These are phyloP conservation scores for Hyphodiscus sp. DNA, from an alignment of 2,329 filamentous ascomycete genomes.

Conservation along the genomic window DNA sequence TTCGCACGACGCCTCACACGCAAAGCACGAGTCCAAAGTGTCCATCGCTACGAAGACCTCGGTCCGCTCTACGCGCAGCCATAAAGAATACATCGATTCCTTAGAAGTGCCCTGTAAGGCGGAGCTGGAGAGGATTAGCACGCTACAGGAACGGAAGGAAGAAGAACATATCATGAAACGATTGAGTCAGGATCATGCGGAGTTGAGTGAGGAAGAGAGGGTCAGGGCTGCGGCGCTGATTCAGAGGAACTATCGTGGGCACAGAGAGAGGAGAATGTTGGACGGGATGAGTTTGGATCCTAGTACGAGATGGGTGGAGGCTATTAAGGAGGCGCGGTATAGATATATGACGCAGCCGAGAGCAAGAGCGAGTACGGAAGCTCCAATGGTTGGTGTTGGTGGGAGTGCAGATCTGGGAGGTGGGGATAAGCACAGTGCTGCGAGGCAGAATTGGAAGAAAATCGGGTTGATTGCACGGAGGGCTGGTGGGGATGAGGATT, in stretches of 20 bases:
- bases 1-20: background rate
- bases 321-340: constrained; percentile 51
- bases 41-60: constrained; percentile 18
- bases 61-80: constrained; percentile 15
- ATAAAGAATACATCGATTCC: constrained; percentile 28
- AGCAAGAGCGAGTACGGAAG: constrained; percentile 19
- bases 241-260: constrained; percentile 71
- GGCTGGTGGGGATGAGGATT: constrained; percentile 60
- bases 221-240: constrained; percentile 49
- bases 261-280: constrained; percentile 65
- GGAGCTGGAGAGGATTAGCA: constrained; percentile 43
- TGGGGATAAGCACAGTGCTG: constrained; percentile 28
- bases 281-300: constrained; percentile 53
- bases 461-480: constrained; percentile 62
- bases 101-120: constrained; percentile 24
- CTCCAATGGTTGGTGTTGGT: constrained; percentile 5
- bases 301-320: constrained; percentile 33
- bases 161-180: constrained; percentile 21
- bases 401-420: constrained; percentile 8
- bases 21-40: constrained; percentile 15
- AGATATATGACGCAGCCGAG: constrained; percentile 42
- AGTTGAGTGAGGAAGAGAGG: constrained; percentile 35
- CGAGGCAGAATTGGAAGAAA: constrained; percentile 69
- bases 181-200: constrained; percentile 31
- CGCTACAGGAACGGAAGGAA: constrained; percentile 38